phyloP scores from a whole-genome alignment of 352 stramenopile species.

The Phytophthora palmivora region DNA sequence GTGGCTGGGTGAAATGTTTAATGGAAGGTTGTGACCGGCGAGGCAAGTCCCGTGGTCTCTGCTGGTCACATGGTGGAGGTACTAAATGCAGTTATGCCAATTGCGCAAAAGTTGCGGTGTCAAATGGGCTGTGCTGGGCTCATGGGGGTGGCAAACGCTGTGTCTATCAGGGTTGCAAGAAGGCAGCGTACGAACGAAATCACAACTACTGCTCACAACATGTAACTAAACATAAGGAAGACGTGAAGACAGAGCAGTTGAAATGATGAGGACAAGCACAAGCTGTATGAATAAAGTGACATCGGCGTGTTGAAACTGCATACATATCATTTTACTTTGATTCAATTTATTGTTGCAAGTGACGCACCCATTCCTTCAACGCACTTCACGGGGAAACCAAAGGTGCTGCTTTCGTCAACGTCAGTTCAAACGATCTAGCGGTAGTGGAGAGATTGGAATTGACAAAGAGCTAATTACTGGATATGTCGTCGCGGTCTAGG shows the following conservation, averaged over 20 bases:
- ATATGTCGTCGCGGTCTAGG: too few species aligned
- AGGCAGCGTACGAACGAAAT: conserved; percentile 45
- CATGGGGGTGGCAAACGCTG: conserved; percentile 57
- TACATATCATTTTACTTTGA: too few species aligned
- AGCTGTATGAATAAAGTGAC: too few species aligned
- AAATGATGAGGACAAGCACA: not conserved
- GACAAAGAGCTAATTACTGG: too few species aligned
- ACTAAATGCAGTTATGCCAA: conserved; percentile 34
- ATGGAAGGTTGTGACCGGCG: conserved; percentile 45
- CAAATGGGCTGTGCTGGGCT: conserved; percentile 44
- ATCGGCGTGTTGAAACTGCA: too few species aligned
- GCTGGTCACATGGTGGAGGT: conserved; percentile 54
- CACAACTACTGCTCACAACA: conserved; percentile 56
- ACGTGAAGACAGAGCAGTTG: conserved; percentile 4
- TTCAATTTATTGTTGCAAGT: too few species aligned
- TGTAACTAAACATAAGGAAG: conserved; percentile 13
- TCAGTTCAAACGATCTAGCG: too few species aligned
- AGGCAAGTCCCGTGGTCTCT: conserved; percentile 51
- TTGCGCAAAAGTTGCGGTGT: conserved; percentile 51
- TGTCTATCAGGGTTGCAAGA: conserved; percentile 38
- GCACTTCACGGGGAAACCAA: too few species aligned
- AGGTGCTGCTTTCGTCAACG: too few species aligned
- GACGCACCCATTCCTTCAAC: too few species aligned
- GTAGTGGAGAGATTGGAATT: too few species aligned
- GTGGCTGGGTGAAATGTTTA: conserved; percentile 48